Percentiles rank a stretch among this genome's conserved stretches.
These are phyloP conservation scores for Symbiodinium natans DNA, from an alignment of 73 alveolate genomes.

Conservation along the genomic window DNA sequence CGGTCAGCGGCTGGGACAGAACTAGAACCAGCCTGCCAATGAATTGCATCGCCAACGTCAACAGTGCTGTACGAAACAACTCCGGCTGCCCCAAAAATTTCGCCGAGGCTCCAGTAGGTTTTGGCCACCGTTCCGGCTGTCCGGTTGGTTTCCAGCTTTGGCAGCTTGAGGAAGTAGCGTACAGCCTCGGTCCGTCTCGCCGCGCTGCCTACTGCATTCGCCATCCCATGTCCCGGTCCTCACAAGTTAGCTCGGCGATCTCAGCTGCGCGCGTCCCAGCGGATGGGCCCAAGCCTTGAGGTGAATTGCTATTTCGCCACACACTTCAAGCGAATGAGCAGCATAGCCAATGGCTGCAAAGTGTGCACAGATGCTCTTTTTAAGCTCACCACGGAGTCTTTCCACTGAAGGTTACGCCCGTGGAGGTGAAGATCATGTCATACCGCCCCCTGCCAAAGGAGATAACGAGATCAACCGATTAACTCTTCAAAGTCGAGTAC, in stretches of 20 bases:
- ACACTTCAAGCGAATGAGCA: too few relatives aligned
- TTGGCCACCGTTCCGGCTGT: conserved; percentile 1
- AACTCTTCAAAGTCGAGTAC: too few relatives aligned
- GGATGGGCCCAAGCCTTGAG: neutral
- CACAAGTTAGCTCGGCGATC: too few relatives aligned
- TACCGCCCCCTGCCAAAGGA: conserved; percentile 13
- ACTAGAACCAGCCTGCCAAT: conserved; percentile 2
- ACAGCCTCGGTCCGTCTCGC: neutral
- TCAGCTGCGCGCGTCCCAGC: neutral
- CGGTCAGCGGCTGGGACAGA: neutral
- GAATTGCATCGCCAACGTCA: neutral
- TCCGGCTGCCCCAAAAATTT: neutral
- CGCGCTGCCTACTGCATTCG: too few relatives aligned
- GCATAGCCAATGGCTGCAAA: neutral
- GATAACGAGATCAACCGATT: too few relatives aligned
- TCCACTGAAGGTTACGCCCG: conserved; percentile 1
- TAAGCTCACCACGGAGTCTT: neutral
- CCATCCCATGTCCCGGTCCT: too few relatives aligned
- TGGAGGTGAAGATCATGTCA: neutral
- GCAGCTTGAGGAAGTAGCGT: neutral
- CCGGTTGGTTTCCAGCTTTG: neutral
- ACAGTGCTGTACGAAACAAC: neutral
- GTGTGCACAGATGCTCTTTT: neutral
- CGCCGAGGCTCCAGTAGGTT: neutral
- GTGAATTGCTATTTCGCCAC: too few relatives aligned